Evolutionary conservation across 2,329 filamentous ascomycete species (phyloP).

Genomic region (Zymoseptoria ardabiliae): DNA sequence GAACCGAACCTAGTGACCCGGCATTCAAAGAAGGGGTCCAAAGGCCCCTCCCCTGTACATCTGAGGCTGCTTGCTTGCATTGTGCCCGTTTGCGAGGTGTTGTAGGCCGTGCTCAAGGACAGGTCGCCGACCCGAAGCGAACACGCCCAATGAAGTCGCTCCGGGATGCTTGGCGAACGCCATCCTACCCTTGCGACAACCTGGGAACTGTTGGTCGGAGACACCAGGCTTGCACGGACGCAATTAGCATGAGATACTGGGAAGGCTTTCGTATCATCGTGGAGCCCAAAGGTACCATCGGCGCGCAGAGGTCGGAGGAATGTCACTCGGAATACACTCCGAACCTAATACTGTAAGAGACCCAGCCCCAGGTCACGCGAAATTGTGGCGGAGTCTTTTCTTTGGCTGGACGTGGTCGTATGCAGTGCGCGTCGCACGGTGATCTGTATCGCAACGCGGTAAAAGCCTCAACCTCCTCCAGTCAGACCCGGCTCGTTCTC

Average conservation of each 20-base stretch:
- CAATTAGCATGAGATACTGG: background rate
- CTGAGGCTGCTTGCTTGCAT: background rate
- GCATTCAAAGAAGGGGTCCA: background rate
- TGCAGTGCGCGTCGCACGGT: background rate
- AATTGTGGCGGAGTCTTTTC: background rate
- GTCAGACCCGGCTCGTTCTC: background rate
- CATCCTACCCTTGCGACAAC: background rate
- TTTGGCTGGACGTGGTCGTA: background rate
- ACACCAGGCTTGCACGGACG: background rate
- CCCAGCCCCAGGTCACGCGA: background rate
- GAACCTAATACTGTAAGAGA: background rate
- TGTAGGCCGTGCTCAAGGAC: background rate
- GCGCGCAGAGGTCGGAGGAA: background rate
- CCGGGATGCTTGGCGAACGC: background rate
- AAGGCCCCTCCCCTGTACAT: background rate
- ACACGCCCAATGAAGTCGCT: background rate
- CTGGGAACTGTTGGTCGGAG: background rate
- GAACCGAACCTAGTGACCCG: background rate
- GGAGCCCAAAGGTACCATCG: background rate
- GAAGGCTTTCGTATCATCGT: background rate
- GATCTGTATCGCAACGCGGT: background rate
- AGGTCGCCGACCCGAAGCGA: background rate
- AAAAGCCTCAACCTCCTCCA: background rate
- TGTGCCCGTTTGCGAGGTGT: background rate
- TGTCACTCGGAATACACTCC: background rate